A percentile compares a stretch with the other conserved stretches of the same genome.
These are phyloP conservation scores for Coprinopsis marcescibilis DNA, from an alignment of 768 basidiomycete species.

Conservation along the genomic window DNA sequence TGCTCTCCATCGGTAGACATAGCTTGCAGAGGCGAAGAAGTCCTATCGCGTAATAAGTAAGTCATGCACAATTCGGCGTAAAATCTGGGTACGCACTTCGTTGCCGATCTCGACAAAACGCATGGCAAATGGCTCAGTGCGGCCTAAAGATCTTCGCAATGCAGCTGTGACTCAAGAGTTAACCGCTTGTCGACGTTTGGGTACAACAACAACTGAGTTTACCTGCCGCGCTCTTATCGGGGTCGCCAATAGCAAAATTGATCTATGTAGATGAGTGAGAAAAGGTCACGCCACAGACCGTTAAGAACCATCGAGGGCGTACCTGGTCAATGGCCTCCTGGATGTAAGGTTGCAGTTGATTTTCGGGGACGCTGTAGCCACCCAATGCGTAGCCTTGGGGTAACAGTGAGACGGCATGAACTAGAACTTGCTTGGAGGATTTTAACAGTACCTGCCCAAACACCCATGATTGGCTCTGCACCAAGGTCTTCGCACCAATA, in stretches of 20 bases:
- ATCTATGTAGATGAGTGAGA: slow-evolving; percentile 28
- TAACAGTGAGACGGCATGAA: too few relatives aligned
- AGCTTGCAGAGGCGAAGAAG: slow-evolving; percentile 31
- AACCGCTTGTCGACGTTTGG: neutral
- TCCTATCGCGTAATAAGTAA: slow-evolving; percentile 15
- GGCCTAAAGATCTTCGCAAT: slow-evolving; percentile 48
- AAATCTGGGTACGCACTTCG: slow-evolving; percentile 29
- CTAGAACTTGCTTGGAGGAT: too few relatives aligned
- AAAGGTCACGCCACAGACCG: neutral
- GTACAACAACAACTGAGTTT: neutral
- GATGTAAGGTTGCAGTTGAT: slow-evolving; percentile 44
- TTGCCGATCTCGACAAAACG: slow-evolving; percentile 52
- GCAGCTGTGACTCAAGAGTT: slow-evolving; percentile 28
- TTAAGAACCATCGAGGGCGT: neutral
- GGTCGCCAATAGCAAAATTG: slow-evolving; percentile 55
- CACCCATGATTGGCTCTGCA: slow-evolving; percentile 60
- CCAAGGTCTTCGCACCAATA: slow-evolving; percentile 53
- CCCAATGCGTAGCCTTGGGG: slow-evolving; percentile 52
- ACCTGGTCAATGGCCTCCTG: slow-evolving; percentile 55
- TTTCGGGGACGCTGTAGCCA: slow-evolving; percentile 38
- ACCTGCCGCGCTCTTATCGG: slow-evolving; percentile 37
- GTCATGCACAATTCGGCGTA: neutral
- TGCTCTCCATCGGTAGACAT: slow-evolving; percentile 47
- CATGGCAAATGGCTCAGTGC: slow-evolving; percentile 45
- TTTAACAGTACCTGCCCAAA: slow-evolving; percentile 42